Base-by-base conservation (phyloP, 805 yeast genomes). In the Starmerella bombi region DNA sequence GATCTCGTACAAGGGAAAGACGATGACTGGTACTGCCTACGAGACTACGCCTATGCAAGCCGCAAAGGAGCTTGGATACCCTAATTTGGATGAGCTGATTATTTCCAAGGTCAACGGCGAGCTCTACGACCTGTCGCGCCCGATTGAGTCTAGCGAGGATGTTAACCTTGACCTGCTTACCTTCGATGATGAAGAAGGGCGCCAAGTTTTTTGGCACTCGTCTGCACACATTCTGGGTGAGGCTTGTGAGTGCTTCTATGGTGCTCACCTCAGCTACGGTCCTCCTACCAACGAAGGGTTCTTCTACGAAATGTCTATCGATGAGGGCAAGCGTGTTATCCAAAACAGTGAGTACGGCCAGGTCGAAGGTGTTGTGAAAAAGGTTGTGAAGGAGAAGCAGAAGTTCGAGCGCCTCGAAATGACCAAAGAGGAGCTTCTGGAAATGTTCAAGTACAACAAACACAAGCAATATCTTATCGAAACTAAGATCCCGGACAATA, bases 261-360 rank as follows among this genome's bases (percentile, higher is more conserved):
- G 96, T 52, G 93, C 94, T 50, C 94, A 88, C 61, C 75, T 91
- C 50, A 76, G 83, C 61, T 67, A 77, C 49, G 98, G 98, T 51
- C 98, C 98, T 25, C 98, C 98, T 61, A 88, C 95, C 45, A 84
- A 79, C 41, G 97, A 88, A 50, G 98, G 98, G 34, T 91, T 91
- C 66, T 91, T 88, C 68, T 91, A 91, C 63, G 98, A 91, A 61
- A 85, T 91, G 80, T 70, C 93, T 42, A 75, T 85, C 56, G 77
- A 75, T 48, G 71, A 74, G 45, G 86, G 88, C 54, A 77, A 77
- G 50, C 70, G 72, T 41, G 80, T 70, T 14, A 86, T 91, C 32
- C 67, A 85, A 37, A 88, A 79, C 59, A 69, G 73, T 35, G 97
- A 91, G 62, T 91, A 84, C 69, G 69, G 76, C 43, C 74, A 72